phyloP scores from a whole-genome alignment of 768 basidiomycete genomes.

The Rhodotorula babjevae region DNA sequence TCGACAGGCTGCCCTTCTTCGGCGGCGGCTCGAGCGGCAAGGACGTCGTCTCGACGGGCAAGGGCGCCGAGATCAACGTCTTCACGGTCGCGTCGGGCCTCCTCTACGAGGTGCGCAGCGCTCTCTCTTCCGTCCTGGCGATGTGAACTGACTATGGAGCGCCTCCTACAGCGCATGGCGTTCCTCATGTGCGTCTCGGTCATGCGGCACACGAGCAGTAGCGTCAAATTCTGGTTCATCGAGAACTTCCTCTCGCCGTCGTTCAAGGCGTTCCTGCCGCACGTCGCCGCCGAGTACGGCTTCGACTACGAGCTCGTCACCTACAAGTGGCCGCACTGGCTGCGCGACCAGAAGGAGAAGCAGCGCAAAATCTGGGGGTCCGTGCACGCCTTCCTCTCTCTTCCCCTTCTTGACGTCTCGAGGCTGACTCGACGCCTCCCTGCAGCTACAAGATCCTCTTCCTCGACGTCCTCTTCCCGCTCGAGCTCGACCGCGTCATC shows the following conservation, averaged over 20 bases:
- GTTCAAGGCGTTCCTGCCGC: conserved; percentile 55
- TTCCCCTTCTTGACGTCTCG: background rate
- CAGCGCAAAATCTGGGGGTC: conserved; percentile 94
- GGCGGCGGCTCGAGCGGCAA: conserved; percentile 19
- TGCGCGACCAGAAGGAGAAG: conserved; percentile 94
- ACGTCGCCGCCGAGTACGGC: conserved; percentile 58
- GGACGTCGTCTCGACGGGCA: conserved; percentile 40
- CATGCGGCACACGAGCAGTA: conserved; percentile 83
- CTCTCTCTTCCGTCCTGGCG: too few relatives aligned
- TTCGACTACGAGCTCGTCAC: conserved; percentile 98
- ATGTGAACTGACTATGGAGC: conserved; percentile 4
- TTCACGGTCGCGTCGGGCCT: conserved; percentile 97
- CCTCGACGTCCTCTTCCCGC: conserved; percentile 96
- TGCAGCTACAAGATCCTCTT: conserved; percentile 89
- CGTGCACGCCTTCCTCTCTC: conserved; percentile 2
- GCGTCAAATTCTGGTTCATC: conserved; percentile 99
- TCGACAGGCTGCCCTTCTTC: conserved; percentile 32
- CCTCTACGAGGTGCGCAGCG: conserved; percentile 73
- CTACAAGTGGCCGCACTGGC: conserved; percentile 99
- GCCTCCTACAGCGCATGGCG: conserved; percentile 70
- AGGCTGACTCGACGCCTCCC: background rate
- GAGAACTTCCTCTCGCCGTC: conserved; percentile 98
- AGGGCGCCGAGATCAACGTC: conserved; percentile 84
- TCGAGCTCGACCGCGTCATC: conserved; percentile 97
- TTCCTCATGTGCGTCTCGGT: conserved; percentile 98